A percentile compares a stretch with the other conserved stretches of the same genome.
Evolutionary conservation across 371 early-diverging fungal genomes (phyloP).

Genomic region (Gilbertella persicaria): DNA sequence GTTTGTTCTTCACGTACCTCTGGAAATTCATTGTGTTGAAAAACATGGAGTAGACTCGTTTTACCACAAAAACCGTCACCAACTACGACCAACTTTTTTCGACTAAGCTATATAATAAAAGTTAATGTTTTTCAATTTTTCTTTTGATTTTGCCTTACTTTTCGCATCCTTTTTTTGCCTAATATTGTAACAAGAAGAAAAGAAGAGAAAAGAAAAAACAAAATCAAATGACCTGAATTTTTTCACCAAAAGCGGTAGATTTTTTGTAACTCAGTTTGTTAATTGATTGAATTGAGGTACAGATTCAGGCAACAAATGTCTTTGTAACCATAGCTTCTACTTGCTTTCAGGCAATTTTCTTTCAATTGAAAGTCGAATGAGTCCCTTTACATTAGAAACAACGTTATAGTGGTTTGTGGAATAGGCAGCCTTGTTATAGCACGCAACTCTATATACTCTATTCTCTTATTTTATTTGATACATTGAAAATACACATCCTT

Average conservation of each 20-base stretch:
- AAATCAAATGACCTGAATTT: background rate
- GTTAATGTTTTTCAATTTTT: background rate
- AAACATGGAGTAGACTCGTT: conserved; percentile 65
- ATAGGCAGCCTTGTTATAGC: too few species aligned
- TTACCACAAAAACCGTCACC: conserved; percentile 77
- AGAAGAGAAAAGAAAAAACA: background rate
- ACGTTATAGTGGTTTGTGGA: too few species aligned
- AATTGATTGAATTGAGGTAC: too few species aligned
- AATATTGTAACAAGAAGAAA: background rate
- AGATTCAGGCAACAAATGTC: too few species aligned
- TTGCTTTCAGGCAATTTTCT: too few species aligned
- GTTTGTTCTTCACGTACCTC: conserved; percentile 35
- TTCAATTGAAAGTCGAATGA: too few species aligned
- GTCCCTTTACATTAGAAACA: too few species aligned
- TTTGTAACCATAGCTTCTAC: too few species aligned
- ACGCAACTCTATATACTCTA: too few species aligned
- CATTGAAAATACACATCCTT: too few species aligned
- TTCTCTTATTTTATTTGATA: too few species aligned
- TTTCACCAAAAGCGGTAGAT: background rate
- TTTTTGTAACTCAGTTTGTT: too few species aligned
- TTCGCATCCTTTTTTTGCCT: background rate
- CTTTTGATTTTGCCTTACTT: background rate
- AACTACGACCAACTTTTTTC: conserved; percentile 70
- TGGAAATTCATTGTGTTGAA: conserved; percentile 61
- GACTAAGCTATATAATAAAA: conserved; percentile 10